Evolutionary conservation across 106 monocot genomes (phyloP), one percentile per base, ranked within the genome.

Genomic region (Xerophyta viscosa): DNA sequence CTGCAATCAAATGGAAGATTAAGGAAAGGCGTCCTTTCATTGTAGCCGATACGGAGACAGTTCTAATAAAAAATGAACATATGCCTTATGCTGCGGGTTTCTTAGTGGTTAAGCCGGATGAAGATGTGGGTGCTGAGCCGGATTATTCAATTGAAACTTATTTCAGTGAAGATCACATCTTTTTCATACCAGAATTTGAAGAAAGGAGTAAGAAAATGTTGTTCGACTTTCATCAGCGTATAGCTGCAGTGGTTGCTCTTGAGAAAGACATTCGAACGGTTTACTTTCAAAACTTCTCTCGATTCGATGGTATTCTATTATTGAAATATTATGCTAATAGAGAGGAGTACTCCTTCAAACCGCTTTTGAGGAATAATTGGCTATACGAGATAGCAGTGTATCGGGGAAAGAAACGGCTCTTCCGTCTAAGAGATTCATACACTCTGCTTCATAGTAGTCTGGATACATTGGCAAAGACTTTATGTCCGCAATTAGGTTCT

Each of bases 251-350:
- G 7, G 7, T 33, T 33, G 10, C 7, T 6, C 10, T 6, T 5
- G 33, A 33, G 33, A 33, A 33, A 33, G 5, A 6, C 10, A 10
- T 33, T 33, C 5, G 33, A 10, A 10, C 10, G 5, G 10, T 33
- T 6, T 33, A 33, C 33, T 33, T 33, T 10, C 33, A 33, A 5
- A 33, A 33, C 60, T 29, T 55, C 19, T 31, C 11, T 31, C 24
- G 39, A 57, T 57, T 57, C 37, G 37, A 57, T 57, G 20, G 39
- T 23, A 57, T 57, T 57, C 23, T 57, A 19, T 57, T 57, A 24
- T 24, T 57, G 13, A 57, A 57, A 41, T 41, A 41, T 41, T 24
- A 39, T 3, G 33, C 39, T 39, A 37, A 57, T 57, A 21, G 41
- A 9, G 25, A 57, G 36, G 41, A 24, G 39, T 57, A 57, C 56